These are phyloP conservation scores for Chlorociboria aeruginascens DNA, from an alignment of 495 filamentous ascomycete genomes.

Conservation along the genomic window DNA sequence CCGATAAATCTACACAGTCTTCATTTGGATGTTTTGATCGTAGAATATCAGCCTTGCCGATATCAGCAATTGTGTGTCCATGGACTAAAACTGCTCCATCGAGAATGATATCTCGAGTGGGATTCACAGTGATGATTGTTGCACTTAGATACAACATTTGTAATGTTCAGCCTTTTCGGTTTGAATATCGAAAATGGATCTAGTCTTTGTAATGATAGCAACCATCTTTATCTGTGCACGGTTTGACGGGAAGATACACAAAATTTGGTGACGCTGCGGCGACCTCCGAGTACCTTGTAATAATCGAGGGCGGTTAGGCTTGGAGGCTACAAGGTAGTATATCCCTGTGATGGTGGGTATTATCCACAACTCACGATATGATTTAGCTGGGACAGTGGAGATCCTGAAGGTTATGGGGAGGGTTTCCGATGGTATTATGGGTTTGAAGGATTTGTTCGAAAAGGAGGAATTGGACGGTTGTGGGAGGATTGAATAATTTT, in stretches of 20 bases:
- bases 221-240: background rate
- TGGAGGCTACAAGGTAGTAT: too few species aligned
- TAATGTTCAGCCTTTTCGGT: background rate
- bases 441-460: too few species aligned
- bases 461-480: too few species aligned
- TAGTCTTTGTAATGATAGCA: background rate
- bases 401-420: too few species aligned
- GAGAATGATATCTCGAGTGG: constrained; percentile 29
- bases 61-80: constrained; percentile 25
- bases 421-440: too few species aligned
- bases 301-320: background rate
- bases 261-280: background rate
- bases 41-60: constrained; percentile 29
- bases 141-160: constrained; percentile 15
- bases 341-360: too few species aligned
- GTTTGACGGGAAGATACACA: background rate
- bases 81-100: constrained; percentile 33
- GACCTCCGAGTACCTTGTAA: background rate
- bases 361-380: too few species aligned
- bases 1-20: constrained; percentile 20
- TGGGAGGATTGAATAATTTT: too few species aligned
- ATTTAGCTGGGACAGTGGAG: too few species aligned
- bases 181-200: background rate
- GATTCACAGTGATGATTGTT: constrained; percentile 36
- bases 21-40: constrained; percentile 3